Conservation (phyloP, 257 asterid genomes). For the Oldenlandia corymbosa region DNA sequence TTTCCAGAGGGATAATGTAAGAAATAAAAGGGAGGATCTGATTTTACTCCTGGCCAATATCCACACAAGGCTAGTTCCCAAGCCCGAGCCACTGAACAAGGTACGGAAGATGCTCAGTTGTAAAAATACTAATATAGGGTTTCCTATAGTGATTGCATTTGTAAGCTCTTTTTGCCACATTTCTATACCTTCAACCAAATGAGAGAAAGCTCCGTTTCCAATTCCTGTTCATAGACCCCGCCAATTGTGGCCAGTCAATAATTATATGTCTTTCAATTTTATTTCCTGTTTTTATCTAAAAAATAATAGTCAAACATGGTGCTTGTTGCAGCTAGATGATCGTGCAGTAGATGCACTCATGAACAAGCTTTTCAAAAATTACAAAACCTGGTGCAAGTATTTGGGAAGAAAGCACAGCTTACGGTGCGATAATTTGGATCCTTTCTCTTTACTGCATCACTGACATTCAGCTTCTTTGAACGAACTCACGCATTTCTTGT, state of each 20-base stretch:
- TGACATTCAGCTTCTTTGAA: not conserved
- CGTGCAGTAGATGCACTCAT: constrained; percentile 91
- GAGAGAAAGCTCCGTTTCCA: not conserved
- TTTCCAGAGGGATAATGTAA: constrained; percentile 85
- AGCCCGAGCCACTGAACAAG: constrained; percentile 75
- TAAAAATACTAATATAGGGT: constrained; percentile 12
- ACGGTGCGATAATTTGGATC: constrained; percentile 42
- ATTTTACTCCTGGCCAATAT: constrained; percentile 77
- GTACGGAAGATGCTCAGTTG: constrained; percentile 37
- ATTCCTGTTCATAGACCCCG: not conserved
- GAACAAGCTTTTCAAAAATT: constrained; percentile 92
- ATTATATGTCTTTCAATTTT: constrained; percentile 8
- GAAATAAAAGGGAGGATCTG: constrained; percentile 95
- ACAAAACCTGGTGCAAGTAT: constrained; percentile 96
- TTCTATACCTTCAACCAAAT: not conserved
- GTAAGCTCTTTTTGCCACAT: constrained; percentile 6
- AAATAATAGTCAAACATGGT: constrained; percentile 16
- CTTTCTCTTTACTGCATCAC: not conserved
- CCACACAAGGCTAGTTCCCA: constrained; percentile 85
- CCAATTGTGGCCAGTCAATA: not conserved
- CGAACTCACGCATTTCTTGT: constrained; percentile 13
- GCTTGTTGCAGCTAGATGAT: constrained; percentile 67
- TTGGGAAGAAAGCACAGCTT: constrained; percentile 93
- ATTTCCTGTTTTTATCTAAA: constrained; percentile 13
- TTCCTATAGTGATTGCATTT: constrained; percentile 4